A percentile compares a stretch with the other conserved stretches of the same genome.
Conservation (phyloP, 306 rosid species). For the Alnus rubra region DNA sequence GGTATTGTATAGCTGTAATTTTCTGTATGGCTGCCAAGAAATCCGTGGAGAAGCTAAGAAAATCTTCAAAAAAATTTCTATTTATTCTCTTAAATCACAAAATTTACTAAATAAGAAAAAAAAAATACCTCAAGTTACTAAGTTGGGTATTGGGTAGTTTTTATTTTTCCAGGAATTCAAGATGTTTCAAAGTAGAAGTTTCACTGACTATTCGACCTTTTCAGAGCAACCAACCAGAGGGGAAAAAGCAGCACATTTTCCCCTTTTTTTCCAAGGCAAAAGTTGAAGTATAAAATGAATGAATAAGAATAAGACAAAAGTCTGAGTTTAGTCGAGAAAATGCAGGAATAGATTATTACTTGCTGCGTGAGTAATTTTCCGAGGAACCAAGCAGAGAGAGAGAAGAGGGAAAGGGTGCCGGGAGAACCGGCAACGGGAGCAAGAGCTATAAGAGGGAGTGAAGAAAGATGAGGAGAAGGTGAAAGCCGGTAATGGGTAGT, state of each 20-base stretch:
- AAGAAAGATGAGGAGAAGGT: conserved; percentile 88
- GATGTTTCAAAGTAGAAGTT: conserved; percentile 2
- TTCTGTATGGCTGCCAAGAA: neutral
- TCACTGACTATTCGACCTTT: neutral
- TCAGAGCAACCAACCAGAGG: neutral
- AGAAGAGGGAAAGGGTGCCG: conserved; percentile 10
- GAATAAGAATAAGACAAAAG: neutral
- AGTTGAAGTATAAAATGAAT: neutral
- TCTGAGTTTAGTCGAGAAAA: neutral
- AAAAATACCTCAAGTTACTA: neutral
- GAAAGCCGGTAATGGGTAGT: conserved; percentile 66
- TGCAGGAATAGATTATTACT: neutral
- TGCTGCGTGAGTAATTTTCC: neutral
- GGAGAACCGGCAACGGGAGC: conserved; percentile 21
- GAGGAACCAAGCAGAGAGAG: conserved; percentile 12
- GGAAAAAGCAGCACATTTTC: neutral
- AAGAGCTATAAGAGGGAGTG: conserved; percentile 72
- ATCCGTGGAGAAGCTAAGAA: neutral
- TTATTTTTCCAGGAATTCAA: conserved; percentile 4
- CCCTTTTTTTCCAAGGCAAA: neutral
- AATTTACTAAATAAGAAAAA: neutral
- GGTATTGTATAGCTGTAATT: neutral
- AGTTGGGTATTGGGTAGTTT: neutral
- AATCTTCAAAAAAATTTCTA: neutral
- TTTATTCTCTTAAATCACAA: neutral